Base-by-base conservation (phyloP, 2,329 filamentous ascomycete genomes). In the Dothideomycetes sp. region DNA sequence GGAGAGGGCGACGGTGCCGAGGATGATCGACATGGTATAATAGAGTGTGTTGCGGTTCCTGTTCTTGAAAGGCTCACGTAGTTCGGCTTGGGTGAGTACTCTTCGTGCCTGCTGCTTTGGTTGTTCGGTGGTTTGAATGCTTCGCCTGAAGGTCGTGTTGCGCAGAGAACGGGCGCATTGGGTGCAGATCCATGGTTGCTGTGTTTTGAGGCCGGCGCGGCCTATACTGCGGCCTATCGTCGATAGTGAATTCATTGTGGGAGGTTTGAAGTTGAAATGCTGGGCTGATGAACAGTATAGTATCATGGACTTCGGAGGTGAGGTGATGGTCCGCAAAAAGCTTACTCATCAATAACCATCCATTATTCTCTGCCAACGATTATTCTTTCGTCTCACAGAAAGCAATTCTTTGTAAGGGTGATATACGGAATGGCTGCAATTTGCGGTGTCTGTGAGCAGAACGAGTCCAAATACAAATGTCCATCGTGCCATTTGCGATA, bases 1-100 rank as follows among this genome's bases (percentile, higher is more conserved):
- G 1, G 83, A 82, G 24, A 91, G 65, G 3, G 83, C 83, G 15
- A 87, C 80, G 4, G 84, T 88, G 41, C 82, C 84, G 38, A 91
- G 64, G 44, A 89, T 86, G 47, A 85, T 68, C 57, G 82, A 86
- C 47, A 88, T 62, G 11, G 79, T 76, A 58, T 89, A 91, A 65
- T 78, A 81, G 61, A 79, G 67, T 7, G 74, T 79, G 7, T 81
- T 82, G 47, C 68, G 65, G 53, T 88, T 88, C 65, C 77, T 82
- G 51, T 67, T 63, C 49, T 70, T 74, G 51, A 84, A 85, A 15
- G 78, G 70, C 36, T 70, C 73, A 19, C 72, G 71, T 59, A 84
- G 64, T 50, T 76, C 68, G 30, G 79, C 76, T 76, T 85, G 83
- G 29, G 65, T 69, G 2, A 74, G 71, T 12, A 64, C 61, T 16